Base-by-base conservation (phyloP, 129 eudicot species). In the Escallonia rubra region DNA sequence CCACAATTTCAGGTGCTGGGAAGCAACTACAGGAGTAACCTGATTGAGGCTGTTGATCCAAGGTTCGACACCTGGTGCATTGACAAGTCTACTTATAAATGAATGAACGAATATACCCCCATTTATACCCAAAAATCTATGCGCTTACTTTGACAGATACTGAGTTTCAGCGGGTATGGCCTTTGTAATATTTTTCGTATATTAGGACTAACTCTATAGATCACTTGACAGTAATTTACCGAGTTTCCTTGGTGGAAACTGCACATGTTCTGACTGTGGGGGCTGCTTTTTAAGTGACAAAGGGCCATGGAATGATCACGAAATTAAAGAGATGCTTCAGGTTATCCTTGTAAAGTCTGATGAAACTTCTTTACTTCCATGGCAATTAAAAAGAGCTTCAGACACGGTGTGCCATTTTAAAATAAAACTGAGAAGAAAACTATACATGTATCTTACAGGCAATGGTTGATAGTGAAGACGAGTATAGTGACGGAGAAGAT, bases 291-390 rank as follows among this genome's bases (percentile, higher is more conserved):
- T 70, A 39, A 76, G 85, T 41, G 87, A 85, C 13, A 85, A 82
- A 76, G 91, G 91, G 61, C 91, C 91, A 4, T 85, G 87, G 91
- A 85, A 73, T 74, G 83, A 85, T 71, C 85, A 82, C 15, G 63
- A 69, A 47, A 79, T 76, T 14, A 57, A 64, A 10, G 63, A 44
- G 40, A 23, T 57, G 68, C 85, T 85, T 62, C 74, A 85, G 86
- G 89, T 84, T 15, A 52, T 65, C 39, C 7, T 14, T 12, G 34
- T 34, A 12, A 7, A 12, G 41, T 41, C 42, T 15, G 4, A 48
- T 65, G 58, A 52, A 41, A 42, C 57, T 41, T 55, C 68, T 62
- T 48, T 9, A 11, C 12, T 23, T 42, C 6, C 65, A 16, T 11
- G n/a, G 45, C 43, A 15, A 39, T 59, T 8, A 39, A 34, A 5